Base-by-base conservation (phyloP, 805 yeast genomes). In the Komagataella ulmi region DNA sequence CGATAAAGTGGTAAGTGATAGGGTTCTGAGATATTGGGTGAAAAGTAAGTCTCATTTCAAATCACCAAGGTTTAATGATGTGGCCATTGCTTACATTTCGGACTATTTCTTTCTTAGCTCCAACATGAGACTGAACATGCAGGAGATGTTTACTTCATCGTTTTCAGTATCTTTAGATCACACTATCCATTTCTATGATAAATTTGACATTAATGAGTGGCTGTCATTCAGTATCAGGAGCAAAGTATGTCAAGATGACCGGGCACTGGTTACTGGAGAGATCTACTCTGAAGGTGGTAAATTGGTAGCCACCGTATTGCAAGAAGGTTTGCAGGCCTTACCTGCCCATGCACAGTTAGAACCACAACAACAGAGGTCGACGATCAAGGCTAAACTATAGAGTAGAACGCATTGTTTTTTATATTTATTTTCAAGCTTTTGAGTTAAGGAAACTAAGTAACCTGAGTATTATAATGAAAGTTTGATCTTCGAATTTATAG, bases 111-210 rank as follows among this genome's bases (percentile, higher is more conserved):
- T 77, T 52, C 62, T 83, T 49, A 70, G 76, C 12, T 64, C 81
- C 2, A 66, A 79, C 40, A 78, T 77, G 56, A 72, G 83, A 53
- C 65, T 76, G 51, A 73, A 80, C 51, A 61, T 76, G 50, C 63
- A 73, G 46, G 73, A 72, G 19, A 59, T 74, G 61, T 70, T 69
- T 53, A 68, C 74, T 18, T 69, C 76, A 17, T 72, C 70, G 44
- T 73, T 78, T 55, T 75, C 80, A 14, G 82, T 80, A 3, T 79
- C 85, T 19, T 63, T 84, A 55, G 89, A 83, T 56, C 89, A 84
- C 59, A 65, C 80, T 0, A 73, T 85, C 36, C 81, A 81, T 61
- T 81, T 84, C 67, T 87, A 82, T 59, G 64, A 65, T 17, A 79
- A 75, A 51, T 71, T 79, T 53, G 66, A 71, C 46, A 66, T 70